These are phyloP conservation scores for Arbutus unedo DNA, from an alignment of 148 eudicot genomes.

Conservation along the genomic window DNA sequence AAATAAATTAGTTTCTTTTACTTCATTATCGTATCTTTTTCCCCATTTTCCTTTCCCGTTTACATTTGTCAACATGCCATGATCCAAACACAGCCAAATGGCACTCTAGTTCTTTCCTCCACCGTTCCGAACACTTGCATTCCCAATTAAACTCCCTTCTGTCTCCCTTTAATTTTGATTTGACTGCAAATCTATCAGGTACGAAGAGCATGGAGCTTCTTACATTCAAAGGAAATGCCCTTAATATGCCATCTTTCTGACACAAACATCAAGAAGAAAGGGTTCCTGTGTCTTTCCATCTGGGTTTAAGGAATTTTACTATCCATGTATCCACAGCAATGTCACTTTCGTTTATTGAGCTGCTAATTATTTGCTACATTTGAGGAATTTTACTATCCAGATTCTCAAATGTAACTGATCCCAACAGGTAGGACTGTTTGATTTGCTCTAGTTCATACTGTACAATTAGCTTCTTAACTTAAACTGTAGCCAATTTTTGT, in stretches of 20 bases:
- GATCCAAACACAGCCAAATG: background rate
- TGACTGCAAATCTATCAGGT: slow-evolving; percentile 40
- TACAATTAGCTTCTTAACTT: background rate
- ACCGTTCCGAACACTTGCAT: background rate
- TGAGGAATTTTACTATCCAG: no score
- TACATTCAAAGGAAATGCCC: slow-evolving; percentile 96
- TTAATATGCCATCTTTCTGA: slow-evolving; percentile 18
- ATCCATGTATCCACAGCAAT: background rate
- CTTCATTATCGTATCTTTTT: background rate
- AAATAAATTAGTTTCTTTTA: background rate
- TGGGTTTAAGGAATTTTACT: background rate
- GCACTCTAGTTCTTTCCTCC: background rate
- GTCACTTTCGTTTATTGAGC: background rate
- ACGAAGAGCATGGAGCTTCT: slow-evolving; percentile 87
- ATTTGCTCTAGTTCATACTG: background rate
- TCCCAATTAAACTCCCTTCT: background rate
- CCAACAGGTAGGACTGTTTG: slow-evolving; percentile 6
- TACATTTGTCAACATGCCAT: background rate
- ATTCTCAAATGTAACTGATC: background rate
- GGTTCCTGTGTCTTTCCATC: background rate
- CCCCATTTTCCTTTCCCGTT: background rate
- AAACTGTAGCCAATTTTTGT: background rate
- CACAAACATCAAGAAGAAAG: background rate
- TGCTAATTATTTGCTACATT: background rate
- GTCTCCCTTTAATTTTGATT: background rate